Evolutionary conservation across 2,329 filamentous ascomycete species (phyloP).

Genomic region (Colletotrichum gigasporum): DNA sequence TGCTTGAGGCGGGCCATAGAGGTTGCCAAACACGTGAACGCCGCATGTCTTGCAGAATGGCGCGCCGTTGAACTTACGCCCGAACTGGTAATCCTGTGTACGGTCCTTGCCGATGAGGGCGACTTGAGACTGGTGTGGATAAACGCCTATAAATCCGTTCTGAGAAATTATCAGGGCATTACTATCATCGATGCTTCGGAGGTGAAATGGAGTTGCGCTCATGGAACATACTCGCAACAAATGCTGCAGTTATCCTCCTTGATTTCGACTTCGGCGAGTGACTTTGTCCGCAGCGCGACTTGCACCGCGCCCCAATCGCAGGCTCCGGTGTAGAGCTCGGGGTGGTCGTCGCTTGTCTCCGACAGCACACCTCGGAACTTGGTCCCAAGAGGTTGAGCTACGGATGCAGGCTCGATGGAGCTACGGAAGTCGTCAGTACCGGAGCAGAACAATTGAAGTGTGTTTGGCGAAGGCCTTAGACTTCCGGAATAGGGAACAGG

Average conservation of each 20-base stretch:
- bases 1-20: conserved; percentile 41
- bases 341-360: neutral
- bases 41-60: conserved; percentile 41
- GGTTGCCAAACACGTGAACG: conserved; percentile 37
- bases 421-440: neutral
- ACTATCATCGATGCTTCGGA: neutral
- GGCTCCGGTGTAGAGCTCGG: conserved; percentile 32
- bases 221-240: conserved; percentile 38
- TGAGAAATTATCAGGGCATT: neutral
- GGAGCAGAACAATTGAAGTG: rapidly evolving
- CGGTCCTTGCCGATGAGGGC: conserved; percentile 36
- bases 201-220: too few relatives aligned
- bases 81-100: conserved; percentile 38
- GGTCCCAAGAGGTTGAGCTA: too few relatives aligned
- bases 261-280: conserved; percentile 51
- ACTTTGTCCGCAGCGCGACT: conserved; percentile 30
- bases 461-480: neutral
- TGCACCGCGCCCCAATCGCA: conserved; percentile 40
- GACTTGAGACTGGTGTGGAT: conserved; percentile 40
- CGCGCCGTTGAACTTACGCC: conserved; percentile 33
- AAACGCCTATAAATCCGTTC: conserved; percentile 40
- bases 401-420: neutral
- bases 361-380: neutral
- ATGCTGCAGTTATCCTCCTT: conserved; percentile 49
- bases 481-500: neutral